These are phyloP conservation scores for Pleurotus ostreatus DNA, from an alignment of 768 basidiomycete genomes.

Conservation along the genomic window DNA sequence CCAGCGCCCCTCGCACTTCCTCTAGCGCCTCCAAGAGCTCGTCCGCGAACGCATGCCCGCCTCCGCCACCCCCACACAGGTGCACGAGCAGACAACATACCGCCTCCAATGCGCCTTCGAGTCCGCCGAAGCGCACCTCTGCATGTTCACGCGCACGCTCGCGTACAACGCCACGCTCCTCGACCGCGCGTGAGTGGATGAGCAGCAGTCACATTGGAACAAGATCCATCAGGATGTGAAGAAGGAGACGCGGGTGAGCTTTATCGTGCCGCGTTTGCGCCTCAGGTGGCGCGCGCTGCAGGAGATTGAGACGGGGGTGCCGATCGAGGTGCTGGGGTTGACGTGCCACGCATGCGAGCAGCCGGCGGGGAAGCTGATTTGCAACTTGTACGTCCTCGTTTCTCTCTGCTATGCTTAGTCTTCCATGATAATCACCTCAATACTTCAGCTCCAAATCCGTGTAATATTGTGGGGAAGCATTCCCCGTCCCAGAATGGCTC, in stretches of 20 bases:
- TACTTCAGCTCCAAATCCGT: neutral
- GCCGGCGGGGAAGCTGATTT: constrained; percentile 11
- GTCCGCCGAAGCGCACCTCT: constrained; percentile 14
- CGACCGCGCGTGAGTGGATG: constrained; percentile 11
- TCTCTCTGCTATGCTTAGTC: neutral
- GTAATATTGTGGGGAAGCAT: constrained; percentile 16
- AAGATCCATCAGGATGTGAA: constrained; percentile 10
- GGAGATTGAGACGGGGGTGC: constrained; percentile 16
- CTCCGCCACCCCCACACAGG: constrained; percentile 4
- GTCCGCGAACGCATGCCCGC: constrained; percentile 12
- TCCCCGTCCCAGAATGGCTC: constrained; percentile 14
- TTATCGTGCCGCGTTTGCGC: constrained; percentile 17
- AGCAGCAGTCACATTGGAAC: constrained; percentile 20
- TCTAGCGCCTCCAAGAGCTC: constrained; percentile 12
- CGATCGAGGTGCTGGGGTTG: neutral
- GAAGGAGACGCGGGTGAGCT: constrained; percentile 16
- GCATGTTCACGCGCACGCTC: constrained; percentile 17
- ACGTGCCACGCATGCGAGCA: constrained; percentile 14
- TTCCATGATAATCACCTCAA: neutral
- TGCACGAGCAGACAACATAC: constrained; percentile 13
- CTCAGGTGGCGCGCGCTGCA: constrained; percentile 15
- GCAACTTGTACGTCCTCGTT: constrained; percentile 13
- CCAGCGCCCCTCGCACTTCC: constrained; percentile 14
- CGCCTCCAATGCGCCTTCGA: constrained; percentile 12
- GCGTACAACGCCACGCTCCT: constrained; percentile 15